Base-by-base conservation (phyloP, 495 filamentous ascomycete species). In the Cercophora newfieldiana region DNA sequence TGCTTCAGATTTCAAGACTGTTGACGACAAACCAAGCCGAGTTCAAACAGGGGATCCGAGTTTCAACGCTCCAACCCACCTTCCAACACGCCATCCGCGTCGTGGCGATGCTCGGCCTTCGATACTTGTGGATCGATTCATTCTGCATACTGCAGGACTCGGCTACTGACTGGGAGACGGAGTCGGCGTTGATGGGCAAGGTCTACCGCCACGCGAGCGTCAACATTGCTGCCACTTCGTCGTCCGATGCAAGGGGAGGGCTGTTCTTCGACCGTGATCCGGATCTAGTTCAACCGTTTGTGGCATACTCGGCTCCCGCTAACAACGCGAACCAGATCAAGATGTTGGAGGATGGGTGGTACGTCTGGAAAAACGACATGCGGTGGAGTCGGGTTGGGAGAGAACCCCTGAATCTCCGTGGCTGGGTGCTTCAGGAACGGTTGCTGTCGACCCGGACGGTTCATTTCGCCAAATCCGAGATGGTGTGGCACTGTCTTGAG, bases 381-480 rank as follows among this genome's bases (percentile, higher is more conserved):
- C 75, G 77, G 53, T 18, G 67, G 24, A 12, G 31, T 1, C 49
- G 76, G 54, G 71, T 79, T 2, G 59, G 67, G 0, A 50, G 72
- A 33, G 71, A 63, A 14, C 50, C 51, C 5, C 64, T 79, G 30
- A 69, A 74, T 64, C 64, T 62, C 19, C 49, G 78, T 12, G 78
- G 69, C 7, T 80, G 78, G 78, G 72, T 78, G 0, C 60, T 78
- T 22, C 74, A 79, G 65, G 78, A 80, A 65, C 67, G 71, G 28
- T 67, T 68, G 12, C 65, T 80, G 18, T 70, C 78, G 29, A 66
- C 70, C 2, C 57, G 77, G n/a, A 77, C 74, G 2, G 75, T 79
- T 16, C 66, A 69, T 65, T 80, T 77, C 70, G 71, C 74, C 7
- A 67, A 69, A 21, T 65, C 37, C 7, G 69, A 78, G 62, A 68